Conservation (phyloP, 805 yeast species). For the Wickerhamomyces tratensis region DNA sequence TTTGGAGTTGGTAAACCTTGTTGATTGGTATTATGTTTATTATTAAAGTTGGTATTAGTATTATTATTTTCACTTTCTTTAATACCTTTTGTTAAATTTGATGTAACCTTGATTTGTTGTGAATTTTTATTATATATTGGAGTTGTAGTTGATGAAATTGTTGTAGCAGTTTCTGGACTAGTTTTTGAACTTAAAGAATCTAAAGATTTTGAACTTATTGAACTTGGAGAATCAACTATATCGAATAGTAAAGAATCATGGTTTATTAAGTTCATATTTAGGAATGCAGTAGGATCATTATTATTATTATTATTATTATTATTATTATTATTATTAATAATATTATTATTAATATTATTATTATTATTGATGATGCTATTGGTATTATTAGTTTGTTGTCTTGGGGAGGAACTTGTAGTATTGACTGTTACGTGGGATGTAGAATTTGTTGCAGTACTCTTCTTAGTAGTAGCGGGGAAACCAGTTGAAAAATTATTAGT, state of each 20-base stretch:
- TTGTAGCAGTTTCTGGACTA: background rate
- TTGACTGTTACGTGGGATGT: slow-evolving; percentile 1
- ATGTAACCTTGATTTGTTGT: background rate
- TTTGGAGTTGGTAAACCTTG: background rate
- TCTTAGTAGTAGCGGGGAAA: background rate
- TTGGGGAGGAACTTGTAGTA: background rate
- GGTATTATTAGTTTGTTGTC: too few relatives aligned
- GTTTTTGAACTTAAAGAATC: background rate
- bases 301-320: too few relatives aligned
- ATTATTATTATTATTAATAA: too few relatives aligned
- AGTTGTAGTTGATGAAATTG: background rate
- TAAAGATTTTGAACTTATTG: background rate
- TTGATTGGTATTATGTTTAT: too few relatives aligned
- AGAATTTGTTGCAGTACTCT: background rate
- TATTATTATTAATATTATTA: too few relatives aligned
- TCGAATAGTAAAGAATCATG: background rate
- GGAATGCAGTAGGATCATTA: too few relatives aligned
- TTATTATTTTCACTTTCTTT: background rate
- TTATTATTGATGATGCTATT: too few relatives aligned
- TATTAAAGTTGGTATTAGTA: background rate
- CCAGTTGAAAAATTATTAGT: too few relatives aligned
- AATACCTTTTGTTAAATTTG: background rate
- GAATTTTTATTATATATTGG: background rate
- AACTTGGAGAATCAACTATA: background rate
- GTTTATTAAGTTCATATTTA: too few relatives aligned